phyloP scores from a whole-genome alignment of 345 rosid genomes.

The Alliaria petiolata region DNA sequence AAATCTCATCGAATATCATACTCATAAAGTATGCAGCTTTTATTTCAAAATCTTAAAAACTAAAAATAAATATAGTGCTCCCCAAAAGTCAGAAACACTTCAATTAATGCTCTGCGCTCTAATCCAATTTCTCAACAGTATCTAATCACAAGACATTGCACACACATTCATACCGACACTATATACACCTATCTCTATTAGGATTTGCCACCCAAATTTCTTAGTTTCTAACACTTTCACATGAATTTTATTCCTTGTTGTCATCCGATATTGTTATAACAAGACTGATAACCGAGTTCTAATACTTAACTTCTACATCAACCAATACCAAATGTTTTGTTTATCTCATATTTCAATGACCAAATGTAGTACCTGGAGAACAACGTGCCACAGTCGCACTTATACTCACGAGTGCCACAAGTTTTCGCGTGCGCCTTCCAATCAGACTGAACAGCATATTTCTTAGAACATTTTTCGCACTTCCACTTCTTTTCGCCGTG shows the following conservation, averaged over 20 bases:
- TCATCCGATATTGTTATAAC: not conserved
- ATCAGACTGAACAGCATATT: slow-evolving; percentile 93
- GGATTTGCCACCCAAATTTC: not conserved
- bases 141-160: slow-evolving; percentile 17
- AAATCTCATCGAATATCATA: slow-evolving; percentile 18
- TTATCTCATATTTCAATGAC: not conserved
- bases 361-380: slow-evolving; percentile 67
- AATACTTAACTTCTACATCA: not conserved
- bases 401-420: slow-evolving; percentile 94
- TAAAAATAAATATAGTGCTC: not conserved
- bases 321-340: not conserved
- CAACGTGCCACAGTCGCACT: slow-evolving; percentile 90
- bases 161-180: slow-evolving; percentile 17
- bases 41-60: not conserved
- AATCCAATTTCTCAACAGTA: slow-evolving; percentile 6
- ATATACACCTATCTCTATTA: not conserved
- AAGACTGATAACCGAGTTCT: not conserved
- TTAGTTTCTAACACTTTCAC: not conserved
- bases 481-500: slow-evolving; percentile 98
- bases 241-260: not conserved
- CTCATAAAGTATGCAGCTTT: slow-evolving; percentile 24
- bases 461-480: slow-evolving; percentile 96
- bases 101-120: slow-evolving; percentile 28
- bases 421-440: slow-evolving; percentile 98
- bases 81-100: slow-evolving; percentile 17